These are phyloP conservation scores for Orychophragmus violaceus DNA, from an alignment of 345 rosid species.

Conservation along the genomic window DNA sequence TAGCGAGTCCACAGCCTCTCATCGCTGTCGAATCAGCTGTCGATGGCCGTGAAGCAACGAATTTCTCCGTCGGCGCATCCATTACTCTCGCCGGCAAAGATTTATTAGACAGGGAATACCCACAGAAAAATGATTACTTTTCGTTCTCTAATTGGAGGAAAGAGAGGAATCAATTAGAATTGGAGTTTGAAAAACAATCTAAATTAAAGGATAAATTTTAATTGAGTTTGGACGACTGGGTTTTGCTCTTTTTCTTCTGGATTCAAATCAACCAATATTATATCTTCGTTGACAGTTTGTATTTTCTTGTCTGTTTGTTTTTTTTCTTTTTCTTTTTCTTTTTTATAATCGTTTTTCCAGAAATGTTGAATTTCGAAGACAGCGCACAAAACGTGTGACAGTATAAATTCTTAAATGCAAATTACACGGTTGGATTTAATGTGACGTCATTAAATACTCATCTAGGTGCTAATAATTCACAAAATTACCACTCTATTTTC, in stretches of 20 bases:
- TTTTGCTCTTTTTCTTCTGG: background rate
- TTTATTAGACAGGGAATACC: too few species aligned
- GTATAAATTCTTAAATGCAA: background rate
- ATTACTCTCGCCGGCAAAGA: slow-evolving; percentile 23
- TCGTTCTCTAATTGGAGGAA: slow-evolving; percentile 19
- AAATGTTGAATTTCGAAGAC: slow-evolving; percentile 9
- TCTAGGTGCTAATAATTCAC: background rate
- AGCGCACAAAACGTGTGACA: slow-evolving; percentile 21
- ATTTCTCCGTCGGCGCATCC: slow-evolving; percentile 41
- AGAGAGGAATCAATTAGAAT: background rate
- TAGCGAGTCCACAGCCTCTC: slow-evolving; percentile 58
- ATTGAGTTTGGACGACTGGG: slow-evolving; percentile 17
- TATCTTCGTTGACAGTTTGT: slow-evolving; percentile 24
- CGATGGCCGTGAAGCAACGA: slow-evolving; percentile 41
- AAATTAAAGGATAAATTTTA: too few species aligned
- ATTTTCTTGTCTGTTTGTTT: slow-evolving; percentile 3
- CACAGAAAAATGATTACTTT: slow-evolving; percentile 1
- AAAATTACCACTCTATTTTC: background rate
- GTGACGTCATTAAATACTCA: background rate
- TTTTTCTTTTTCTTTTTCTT: background rate
- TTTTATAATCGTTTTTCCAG: background rate
- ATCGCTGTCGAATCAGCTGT: slow-evolving; percentile 39
- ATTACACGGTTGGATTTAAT: slow-evolving; percentile 24
- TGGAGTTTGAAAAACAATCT: too few species aligned
- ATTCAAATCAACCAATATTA: slow-evolving; percentile 12